Evolutionary conservation across 768 basidiomycete species (phyloP), one percentile per base, ranked within the genome.

Genomic region (Hygrocybe coccinea): DNA sequence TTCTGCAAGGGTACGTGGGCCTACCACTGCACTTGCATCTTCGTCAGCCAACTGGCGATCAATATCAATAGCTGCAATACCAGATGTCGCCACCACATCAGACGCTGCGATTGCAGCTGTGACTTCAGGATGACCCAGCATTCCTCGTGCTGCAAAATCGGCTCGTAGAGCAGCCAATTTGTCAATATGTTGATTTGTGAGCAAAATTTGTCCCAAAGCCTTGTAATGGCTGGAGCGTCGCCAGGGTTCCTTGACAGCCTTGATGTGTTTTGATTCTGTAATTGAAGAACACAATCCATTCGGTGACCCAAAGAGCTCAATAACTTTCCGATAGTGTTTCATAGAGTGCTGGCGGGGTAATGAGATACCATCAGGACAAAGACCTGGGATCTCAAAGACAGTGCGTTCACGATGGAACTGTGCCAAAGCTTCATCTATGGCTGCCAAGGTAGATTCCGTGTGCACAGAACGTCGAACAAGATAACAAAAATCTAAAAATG

Each of bases 241-340:
- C 61, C 63, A 67, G 5, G 63, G 66, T 29, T 62, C 55, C 51
- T 67, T 65, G 10, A 67, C 65, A 12, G 65, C 64, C 3, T 62
- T 62, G 45, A 64, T 67, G 35, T 67, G 65, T 25, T 63, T 61
- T 1, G 64, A 60, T 54, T 67, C 64, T 5, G 60, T 63, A 24
- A 65, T 65, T 3, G 65, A 64, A 14, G 65, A 62, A 47, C 61
- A 65, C 6, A 62, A 33, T 15, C 65, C 62, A 35, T 65, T 57
- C 3, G 62, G 65, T 6, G 64, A 58, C 5, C 62, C 62, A 56
- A 61, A 65, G 4, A 41, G 39, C 29, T 58, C 48, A 33, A 67
- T 65, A 17, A 52, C n/a, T 4, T 38, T n/a, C 5, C 22, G 19
- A 19, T 67, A 65, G 50, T 67, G 62, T 6, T 19, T n/a, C 14